Conservation (phyloP, 2,329 filamentous ascomycete genomes). For the Cladophialophora bantiana region DNA sequence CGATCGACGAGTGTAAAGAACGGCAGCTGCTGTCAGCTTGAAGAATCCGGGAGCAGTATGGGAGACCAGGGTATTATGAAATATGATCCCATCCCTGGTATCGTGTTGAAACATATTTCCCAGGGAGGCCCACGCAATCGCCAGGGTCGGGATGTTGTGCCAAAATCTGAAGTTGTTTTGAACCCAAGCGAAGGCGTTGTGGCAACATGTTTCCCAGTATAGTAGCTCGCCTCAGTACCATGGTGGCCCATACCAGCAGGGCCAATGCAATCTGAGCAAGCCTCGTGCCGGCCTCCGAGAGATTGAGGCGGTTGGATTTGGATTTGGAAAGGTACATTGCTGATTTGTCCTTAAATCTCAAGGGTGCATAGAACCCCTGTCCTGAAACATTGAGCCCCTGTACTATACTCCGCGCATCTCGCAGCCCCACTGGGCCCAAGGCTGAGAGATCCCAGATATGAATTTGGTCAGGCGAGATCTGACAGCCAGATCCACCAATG, state of each 20-base stretch:
- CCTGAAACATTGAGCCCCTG: slow-evolving; percentile 24
- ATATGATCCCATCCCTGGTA: neutral
- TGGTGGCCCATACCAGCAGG: slow-evolving; percentile 2
- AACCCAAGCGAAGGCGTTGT: slow-evolving; percentile 18
- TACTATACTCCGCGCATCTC: neutral
- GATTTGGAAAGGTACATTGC: slow-evolving; percentile 6
- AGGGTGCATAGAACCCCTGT: neutral
- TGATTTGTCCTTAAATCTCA: slow-evolving; percentile 30
- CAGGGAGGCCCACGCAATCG: neutral
- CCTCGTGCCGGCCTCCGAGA: slow-evolving; percentile 3
- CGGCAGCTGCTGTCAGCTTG: slow-evolving; percentile 22
- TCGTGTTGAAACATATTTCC: neutral
- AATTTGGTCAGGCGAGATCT: slow-evolving; percentile 6
- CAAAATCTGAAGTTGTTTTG: slow-evolving; percentile 26
- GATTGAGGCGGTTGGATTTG: slow-evolving; percentile 21
- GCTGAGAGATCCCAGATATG: slow-evolving; percentile 10
- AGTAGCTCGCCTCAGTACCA: slow-evolving; percentile 2
- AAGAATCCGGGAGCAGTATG: neutral
- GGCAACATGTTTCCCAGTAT: neutral
- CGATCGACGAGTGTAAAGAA: slow-evolving; percentile 35
- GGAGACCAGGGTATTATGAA: slow-evolving; percentile 7
- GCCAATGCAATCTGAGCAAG: slow-evolving; percentile 1
- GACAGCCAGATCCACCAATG: slow-evolving; percentile 21
- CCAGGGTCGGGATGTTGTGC: slow-evolving; percentile 1
- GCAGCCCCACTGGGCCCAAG: neutral